Base-by-base conservation (phyloP, 805 yeast genomes). In the Metschnikowia peoriensis region DNA sequence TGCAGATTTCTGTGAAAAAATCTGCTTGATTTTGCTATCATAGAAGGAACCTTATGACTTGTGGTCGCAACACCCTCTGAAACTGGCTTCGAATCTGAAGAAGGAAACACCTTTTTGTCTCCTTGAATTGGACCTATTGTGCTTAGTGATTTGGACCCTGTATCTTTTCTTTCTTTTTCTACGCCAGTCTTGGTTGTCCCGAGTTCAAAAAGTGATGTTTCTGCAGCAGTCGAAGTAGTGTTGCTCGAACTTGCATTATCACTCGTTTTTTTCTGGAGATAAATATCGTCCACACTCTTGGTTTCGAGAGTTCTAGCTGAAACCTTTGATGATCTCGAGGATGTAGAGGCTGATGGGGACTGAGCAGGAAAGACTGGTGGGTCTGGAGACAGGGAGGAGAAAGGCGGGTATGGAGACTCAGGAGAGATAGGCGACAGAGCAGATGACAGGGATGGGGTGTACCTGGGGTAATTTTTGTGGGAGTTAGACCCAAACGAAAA, bases 1-100 rank as follows among this genome's bases (percentile, higher is more conserved):
- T 22, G 43, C 46, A 28, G 49, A 28, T 17, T 41, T 38, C 56
- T 38, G 43, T 59, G 62, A 32, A 59, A 59, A 8, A 59, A 38
- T 5, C 57, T 39, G 15, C 56, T 38, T 52, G 66, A 54, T 49
- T 57, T 52, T 39, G 57, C 47, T 53, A 49, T 46, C 53, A 50
- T 44, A 6, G 51, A 42, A n/a, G 58, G 43, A 6, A 57, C 50
- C 29, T 44, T 55, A 38, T 54, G 58, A 14, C 40, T 27, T 3
- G 53, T 14, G 15, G 47, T 14, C 9, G 35, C 44, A 9, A 43
- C 17, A 29, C 15, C 15, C 12, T 49, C 38, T 27, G 27, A 28
- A 16, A 4, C 35, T 27, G 32, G 32, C 16, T 34, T 41, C 40
- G 43, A 16, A 37, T 46, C 48, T 5, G 22, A 15, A 4, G 35